phyloP scores from a whole-genome alignment of 768 basidiomycete species.

The Tulasnella sp. region DNA sequence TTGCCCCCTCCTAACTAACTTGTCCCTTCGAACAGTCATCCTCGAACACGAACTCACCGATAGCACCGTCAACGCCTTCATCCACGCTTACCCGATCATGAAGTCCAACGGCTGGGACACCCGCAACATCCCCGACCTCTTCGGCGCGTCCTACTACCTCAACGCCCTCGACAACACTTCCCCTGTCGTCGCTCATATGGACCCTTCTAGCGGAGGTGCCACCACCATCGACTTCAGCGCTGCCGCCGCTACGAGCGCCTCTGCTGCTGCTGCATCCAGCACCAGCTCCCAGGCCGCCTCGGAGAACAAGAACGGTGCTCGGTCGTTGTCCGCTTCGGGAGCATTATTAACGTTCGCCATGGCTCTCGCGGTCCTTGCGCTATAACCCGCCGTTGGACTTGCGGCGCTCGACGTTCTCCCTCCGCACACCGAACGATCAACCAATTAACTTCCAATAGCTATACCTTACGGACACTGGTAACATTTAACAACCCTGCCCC shows the following conservation, averaged over 20 bases:
- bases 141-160: conserved; percentile 36
- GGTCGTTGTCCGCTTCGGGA: background rate
- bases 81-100: conserved; percentile 59
- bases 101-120: conserved; percentile 67
- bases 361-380: background rate
- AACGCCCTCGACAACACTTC: conserved; percentile 34
- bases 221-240: background rate
- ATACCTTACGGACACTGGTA: conserved; percentile 3
- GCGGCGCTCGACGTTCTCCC: background rate
- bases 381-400: background rate
- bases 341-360: background rate
- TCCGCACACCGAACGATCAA: background rate
- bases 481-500: background rate
- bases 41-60: conserved; percentile 79
- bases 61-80: conserved; percentile 61
- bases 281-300: background rate
- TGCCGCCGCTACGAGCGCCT: background rate
- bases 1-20: background rate
- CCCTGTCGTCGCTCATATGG: background rate
- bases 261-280: background rate
- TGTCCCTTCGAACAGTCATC: conserved; percentile 41
- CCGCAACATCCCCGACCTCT: conserved; percentile 46
- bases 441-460: background rate
- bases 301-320: conserved; percentile 1
- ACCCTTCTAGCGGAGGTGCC: background rate